phyloP scores from a whole-genome alignment of 169 alveolate genomes.

The Plasmodium falciparum region DNA sequence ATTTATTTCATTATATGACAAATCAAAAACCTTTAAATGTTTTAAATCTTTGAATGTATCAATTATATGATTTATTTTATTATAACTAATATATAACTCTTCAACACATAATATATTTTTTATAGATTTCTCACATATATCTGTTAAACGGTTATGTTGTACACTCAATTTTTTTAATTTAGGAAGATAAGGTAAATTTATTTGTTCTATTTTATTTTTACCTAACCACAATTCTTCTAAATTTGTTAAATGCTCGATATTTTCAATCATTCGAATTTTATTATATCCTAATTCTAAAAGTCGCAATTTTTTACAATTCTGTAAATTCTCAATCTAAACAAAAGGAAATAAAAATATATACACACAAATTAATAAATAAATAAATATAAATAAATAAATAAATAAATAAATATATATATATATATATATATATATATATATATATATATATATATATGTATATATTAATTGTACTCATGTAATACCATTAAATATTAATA shows the following conservation, averaged over 20 bases:
- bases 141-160: slow-evolving; percentile 86
- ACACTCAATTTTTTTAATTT: slow-evolving; percentile 84
- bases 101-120: slow-evolving; percentile 74
- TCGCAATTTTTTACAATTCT: slow-evolving; percentile 80
- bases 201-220: slow-evolving; percentile 87
- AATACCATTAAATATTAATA: neutral
- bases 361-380: neutral
- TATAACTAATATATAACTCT: slow-evolving; percentile 88
- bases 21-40: slow-evolving; percentile 83
- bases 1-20: slow-evolving; percentile 84
- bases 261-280: slow-evolving; percentile 87
- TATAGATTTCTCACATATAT: slow-evolving; percentile 81
- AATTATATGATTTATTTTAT: slow-evolving; percentile 75
- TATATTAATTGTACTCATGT: neutral
- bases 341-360: neutral
- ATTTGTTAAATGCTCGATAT: slow-evolving; percentile 79
- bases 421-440: slow-evolving; percentile 8
- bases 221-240: slow-evolving; percentile 92
- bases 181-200: slow-evolving; percentile 81
- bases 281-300: slow-evolving; percentile 91
- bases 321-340: slow-evolving; percentile 79
- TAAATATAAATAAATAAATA: neutral
- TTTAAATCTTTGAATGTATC: slow-evolving; percentile 16
- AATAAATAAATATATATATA: neutral
- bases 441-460: neutral